These are phyloP conservation scores for Mytilinidion resinicola DNA, from an alignment of 495 filamentous ascomycete species.

Conservation along the genomic window DNA sequence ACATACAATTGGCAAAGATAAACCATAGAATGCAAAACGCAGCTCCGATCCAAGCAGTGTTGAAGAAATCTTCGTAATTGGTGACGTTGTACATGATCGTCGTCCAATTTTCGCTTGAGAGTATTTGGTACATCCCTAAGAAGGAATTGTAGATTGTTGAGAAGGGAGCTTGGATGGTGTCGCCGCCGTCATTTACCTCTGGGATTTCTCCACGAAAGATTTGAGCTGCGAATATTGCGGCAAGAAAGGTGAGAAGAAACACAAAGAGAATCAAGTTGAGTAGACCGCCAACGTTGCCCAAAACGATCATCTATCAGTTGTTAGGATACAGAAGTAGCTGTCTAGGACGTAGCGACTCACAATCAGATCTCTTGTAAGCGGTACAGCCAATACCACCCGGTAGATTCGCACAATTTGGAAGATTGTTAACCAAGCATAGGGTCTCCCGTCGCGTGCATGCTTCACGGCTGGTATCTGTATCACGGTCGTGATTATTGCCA, in stretches of 20 bases:
- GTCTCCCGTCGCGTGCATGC: slow-evolving; percentile 52
- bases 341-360: slow-evolving; percentile 31
- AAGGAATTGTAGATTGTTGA: slow-evolving; percentile 90
- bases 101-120: slow-evolving; percentile 99
- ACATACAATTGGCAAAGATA: slow-evolving; percentile 70
- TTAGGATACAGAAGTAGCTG: not conserved
- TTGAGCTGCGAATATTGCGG: slow-evolving; percentile 88
- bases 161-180: slow-evolving; percentile 65
- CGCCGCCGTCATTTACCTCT: slow-evolving; percentile 46
- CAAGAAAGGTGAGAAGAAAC: slow-evolving; percentile 88
- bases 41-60: slow-evolving; percentile 89
- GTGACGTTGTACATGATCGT: slow-evolving; percentile 78
- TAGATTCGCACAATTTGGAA: slow-evolving; percentile 94
- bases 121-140: slow-evolving; percentile 93
- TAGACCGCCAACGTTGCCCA: slow-evolving; percentile 88
- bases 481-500: slow-evolving; percentile 73
- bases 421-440: slow-evolving; percentile 83
- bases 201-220: slow-evolving; percentile 85
- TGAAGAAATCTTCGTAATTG: slow-evolving; percentile 49
- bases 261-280: slow-evolving; percentile 93
- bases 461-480: slow-evolving; percentile 83
- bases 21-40: slow-evolving; percentile 94
- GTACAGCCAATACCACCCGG: slow-evolving; percentile 81
- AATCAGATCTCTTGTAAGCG: slow-evolving; percentile 79
- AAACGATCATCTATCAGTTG: slow-evolving; percentile 52